Evolutionary conservation across 2,329 filamentous ascomycete species (phyloP), one percentile per base, ranked within the genome.

Genomic region (Ophiosphaerella herpotricha): DNA sequence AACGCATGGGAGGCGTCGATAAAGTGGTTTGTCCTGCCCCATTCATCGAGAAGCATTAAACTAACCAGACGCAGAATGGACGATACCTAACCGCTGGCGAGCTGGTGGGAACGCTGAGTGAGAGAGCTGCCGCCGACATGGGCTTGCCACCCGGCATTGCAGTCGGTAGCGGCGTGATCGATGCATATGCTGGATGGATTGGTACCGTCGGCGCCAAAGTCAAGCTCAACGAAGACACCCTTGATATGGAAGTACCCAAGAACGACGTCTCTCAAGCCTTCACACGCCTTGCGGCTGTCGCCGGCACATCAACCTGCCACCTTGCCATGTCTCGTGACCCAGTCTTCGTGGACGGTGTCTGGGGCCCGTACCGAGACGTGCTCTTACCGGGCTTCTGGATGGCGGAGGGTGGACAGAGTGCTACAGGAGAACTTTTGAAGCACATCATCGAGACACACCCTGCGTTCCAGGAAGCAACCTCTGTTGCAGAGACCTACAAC

Each of bases 171-270:
- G 92, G 92, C 73, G 94, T 99, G 57, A 99, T 99, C 68, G 94
- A 99, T 72, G 94, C 94, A 14, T 99, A 99, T 67, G 94, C 94
- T 52, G 94, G 94, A 57, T 99, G 94, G 94, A 94, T 99, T 61
- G 94, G 94, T 54, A 97, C 94, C 1, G 94, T 99, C n/a, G 94
- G 94, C 50, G 93, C 94, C 53, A 97, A 97, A 74, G 90, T 97
- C 63, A 83, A 91, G 59, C 82, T 95, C 13, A 80, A 82, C 35
- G 77, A 80, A 49, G 84, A 88, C 48, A 82, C 88, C 40, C 81
- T 93, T 34, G 86, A 88, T 68, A 79, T 83, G 52, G 82, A 82
- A 32, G 80, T 82, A 4, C 82, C 89, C 1, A 86, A 88, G 68
- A 95, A 96, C 74, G 91, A 96, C 69, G 84, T 94, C n/a, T 84